Base-by-base conservation (phyloP, 331 rosid genomes). In the Quercus lobata region DNA sequence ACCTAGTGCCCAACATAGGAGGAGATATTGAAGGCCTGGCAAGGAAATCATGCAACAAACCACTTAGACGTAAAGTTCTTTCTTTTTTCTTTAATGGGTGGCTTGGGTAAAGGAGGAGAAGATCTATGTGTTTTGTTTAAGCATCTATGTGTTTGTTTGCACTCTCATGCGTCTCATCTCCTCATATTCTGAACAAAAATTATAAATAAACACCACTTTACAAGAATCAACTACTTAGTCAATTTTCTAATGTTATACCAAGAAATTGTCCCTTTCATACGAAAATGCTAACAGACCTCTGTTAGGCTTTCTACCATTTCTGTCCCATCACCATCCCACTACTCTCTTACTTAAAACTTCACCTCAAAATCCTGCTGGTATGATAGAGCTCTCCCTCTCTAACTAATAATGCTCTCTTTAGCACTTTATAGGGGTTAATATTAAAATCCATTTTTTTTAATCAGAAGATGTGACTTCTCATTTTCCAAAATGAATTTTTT, bases 1-100 rank as follows among this genome's bases (percentile, higher is more conserved):
- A 72, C 44, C 80, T 56, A 76, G 83, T 60, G 83, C 82, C 85
- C 82, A 74, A 57, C 69, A 80, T 76, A 81, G 90, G 76, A 84
- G 97, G 89, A 72, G 96, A 86, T 57, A 76, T 57, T 78, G 93
- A 87, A 76, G 92, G 87, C 90, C 94, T 91, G 86, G 73, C 71
- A 81, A 80, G 76, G 75, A 70, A 83, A 80, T 72, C 85, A 74
- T 78, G 83, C 71, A 83, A 69, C 52, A 85, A 86, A 76, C 76
- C 77, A 85, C 34, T 46, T 58, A 81, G 57, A 80, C 65, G 55
- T 76, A 55, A 34, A 34, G 27, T 18, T 68, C 24, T 34, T 63
- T 61, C 3, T 25, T 61, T 14, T 16, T 15, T 29, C 37, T 63
- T 29, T 27, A 60, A 14, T 24, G 30, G 65, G 30, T 58, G 49